phyloP scores from a whole-genome alignment of 73 alveolate species.

The Diophrys appendiculata region DNA sequence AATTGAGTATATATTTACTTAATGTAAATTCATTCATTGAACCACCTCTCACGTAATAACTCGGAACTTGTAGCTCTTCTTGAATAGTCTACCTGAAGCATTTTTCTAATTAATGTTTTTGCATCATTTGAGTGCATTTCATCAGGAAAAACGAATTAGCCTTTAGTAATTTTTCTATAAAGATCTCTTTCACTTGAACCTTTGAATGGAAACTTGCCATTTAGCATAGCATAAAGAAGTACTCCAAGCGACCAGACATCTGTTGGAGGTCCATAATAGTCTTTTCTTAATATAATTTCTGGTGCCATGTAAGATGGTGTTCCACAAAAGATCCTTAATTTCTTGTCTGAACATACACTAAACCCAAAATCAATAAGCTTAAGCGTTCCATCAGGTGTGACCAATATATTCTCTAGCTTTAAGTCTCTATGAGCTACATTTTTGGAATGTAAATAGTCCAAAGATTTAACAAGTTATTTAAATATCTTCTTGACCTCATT shows the following conservation, averaged over 20 bases:
- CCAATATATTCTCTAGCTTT: conserved; percentile 82
- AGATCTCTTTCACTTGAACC: conserved; percentile 80
- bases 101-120: conserved; percentile 29
- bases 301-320: conserved; percentile 92
- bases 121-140: conserved; percentile 53
- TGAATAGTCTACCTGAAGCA: conserved; percentile 48
- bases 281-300: conserved; percentile 68
- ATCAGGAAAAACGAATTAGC: conserved; percentile 52
- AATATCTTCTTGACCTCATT: conserved; percentile 79
- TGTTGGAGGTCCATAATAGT: conserved; percentile 75
- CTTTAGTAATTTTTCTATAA: conserved; percentile 62
- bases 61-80: conserved; percentile 51
- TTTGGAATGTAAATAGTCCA: conserved; percentile 77
- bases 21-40: no score
- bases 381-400: conserved; percentile 27
- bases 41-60: conserved; percentile 68
- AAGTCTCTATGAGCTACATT: conserved; percentile 79
- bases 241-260: conserved; percentile 90
- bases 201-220: conserved; percentile 78
- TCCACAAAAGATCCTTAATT: conserved; percentile 80
- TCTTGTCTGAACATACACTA: conserved; percentile 63
- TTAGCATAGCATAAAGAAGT: conserved; percentile 71
- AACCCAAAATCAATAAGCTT: conserved; percentile 80
- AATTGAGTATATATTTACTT: no score
- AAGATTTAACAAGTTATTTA: conserved; percentile 69